A percentile compares a stretch with the other conserved stretches of the same genome.
Conservation (phyloP, 352 stramenopile species). For the Globisporangium okanoganense region DNA sequence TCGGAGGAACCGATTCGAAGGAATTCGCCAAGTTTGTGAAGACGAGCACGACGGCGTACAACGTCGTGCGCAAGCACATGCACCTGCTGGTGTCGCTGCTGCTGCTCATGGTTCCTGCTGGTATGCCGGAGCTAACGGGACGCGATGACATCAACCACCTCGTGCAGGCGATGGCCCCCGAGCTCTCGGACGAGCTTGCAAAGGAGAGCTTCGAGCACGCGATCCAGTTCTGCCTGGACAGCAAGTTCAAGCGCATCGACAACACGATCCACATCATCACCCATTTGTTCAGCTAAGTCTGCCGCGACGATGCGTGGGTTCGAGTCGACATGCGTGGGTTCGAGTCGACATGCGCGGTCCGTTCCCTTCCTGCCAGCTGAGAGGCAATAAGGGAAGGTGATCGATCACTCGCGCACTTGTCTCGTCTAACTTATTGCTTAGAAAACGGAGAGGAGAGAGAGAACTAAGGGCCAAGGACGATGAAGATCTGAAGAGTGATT, state of each 20-base stretch:
- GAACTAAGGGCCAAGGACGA: background rate
- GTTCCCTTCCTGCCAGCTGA: background rate
- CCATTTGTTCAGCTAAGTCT: slow-evolving; percentile 39
- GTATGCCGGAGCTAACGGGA: slow-evolving; percentile 80
- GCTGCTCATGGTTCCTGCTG: slow-evolving; percentile 84
- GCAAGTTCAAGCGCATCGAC: slow-evolving; percentile 86
- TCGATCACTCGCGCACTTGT: slow-evolving; percentile 1
- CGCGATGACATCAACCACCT: slow-evolving; percentile 86
- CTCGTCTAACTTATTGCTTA: slow-evolving; percentile 20
- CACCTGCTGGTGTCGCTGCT: slow-evolving; percentile 81
- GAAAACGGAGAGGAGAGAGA: slow-evolving; percentile 2
- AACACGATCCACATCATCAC: slow-evolving; percentile 83
- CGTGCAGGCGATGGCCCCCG: slow-evolving; percentile 65
- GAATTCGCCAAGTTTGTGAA: slow-evolving; percentile 74
- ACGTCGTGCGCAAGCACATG: slow-evolving; percentile 82
- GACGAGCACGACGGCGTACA: slow-evolving; percentile 70
- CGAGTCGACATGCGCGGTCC: background rate
- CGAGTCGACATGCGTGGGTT: slow-evolving; percentile 5
- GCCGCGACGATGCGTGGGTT: background rate
- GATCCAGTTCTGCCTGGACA: slow-evolving; percentile 80
- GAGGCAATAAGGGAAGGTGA: background rate
- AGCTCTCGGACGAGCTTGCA: slow-evolving; percentile 66
- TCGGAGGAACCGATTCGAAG: slow-evolving; percentile 70
- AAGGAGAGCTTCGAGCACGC: slow-evolving; percentile 66
- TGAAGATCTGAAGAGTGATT: background rate